Percentiles rank a stretch among this genome's conserved stretches.
Evolutionary conservation across 1,139 yeast species (phyloP).

Genomic region (Saccharomyces hybrid): DNA sequence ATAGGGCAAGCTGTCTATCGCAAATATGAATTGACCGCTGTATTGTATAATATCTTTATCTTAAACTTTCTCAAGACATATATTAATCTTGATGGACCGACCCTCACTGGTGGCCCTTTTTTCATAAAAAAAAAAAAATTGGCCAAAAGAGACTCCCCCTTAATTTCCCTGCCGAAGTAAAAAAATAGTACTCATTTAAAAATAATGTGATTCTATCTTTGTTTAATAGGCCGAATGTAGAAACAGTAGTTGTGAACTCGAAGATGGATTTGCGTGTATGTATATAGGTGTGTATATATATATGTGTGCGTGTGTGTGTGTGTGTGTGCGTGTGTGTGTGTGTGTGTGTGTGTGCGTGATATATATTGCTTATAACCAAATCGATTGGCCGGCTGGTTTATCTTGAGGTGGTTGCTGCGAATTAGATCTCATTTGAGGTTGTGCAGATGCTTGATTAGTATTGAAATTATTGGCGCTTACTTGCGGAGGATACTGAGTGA

Average conservation of each 20-base stretch:
- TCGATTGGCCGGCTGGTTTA: not conserved
- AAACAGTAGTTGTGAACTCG: not conserved
- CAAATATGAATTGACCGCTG: not conserved
- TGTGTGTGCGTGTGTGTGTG: not conserved
- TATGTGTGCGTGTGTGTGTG: not conserved
- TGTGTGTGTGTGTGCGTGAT: not conserved
- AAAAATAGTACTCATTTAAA: not conserved
- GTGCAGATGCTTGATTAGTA: constrained; percentile 1
- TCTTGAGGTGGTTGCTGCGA: not conserved
- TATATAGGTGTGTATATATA: not conserved
- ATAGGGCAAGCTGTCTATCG: not conserved
- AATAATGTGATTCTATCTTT: not conserved
- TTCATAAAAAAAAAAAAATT: not conserved
- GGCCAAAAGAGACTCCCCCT: not conserved
- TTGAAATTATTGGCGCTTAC: not conserved
- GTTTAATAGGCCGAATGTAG: not conserved
- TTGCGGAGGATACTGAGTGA: constrained; percentile 15
- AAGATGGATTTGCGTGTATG: not conserved
- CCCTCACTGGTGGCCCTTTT: not conserved
- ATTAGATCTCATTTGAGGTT: not conserved
- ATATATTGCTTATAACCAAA: not conserved
- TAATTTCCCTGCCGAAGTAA: not conserved
- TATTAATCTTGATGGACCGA: not conserved
- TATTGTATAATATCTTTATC: not conserved
- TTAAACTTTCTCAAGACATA: not conserved